Conservation (phyloP, 495 filamentous ascomycete genomes). For the Xylaria bambusicola region DNA sequence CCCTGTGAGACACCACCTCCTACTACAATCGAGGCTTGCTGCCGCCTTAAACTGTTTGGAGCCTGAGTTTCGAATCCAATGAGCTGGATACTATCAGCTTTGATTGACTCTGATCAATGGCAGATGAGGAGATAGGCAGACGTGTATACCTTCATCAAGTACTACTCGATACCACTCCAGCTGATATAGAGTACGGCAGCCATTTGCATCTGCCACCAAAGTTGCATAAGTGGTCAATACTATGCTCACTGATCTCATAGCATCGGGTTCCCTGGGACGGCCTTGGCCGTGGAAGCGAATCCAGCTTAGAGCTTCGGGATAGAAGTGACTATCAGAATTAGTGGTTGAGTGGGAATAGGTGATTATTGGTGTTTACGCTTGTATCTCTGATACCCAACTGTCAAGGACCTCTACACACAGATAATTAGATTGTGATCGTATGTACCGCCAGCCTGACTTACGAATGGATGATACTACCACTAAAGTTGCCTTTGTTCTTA, state of each 20-base stretch:
- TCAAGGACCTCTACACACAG: slow-evolving; percentile 3
- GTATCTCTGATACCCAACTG: slow-evolving; percentile 1
- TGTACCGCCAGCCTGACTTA: not conserved
- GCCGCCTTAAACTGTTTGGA: slow-evolving; percentile 68
- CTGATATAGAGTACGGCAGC: slow-evolving; percentile 55
- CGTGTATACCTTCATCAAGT: slow-evolving; percentile 44
- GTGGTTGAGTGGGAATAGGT: not conserved
- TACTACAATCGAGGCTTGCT: slow-evolving; percentile 60
- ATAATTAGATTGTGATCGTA: not conserved
- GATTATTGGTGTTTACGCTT: not conserved
- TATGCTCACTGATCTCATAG: not conserved
- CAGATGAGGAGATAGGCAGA: not conserved
- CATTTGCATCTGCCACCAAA: slow-evolving; percentile 28
- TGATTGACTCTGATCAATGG: not conserved
- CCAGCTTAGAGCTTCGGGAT: not conserved
- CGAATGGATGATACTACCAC: slow-evolving; percentile 4
- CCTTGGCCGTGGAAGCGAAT: slow-evolving; percentile 1
- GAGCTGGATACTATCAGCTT: slow-evolving; percentile 44
- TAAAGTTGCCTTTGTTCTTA: not conserved
- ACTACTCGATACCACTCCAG: slow-evolving; percentile 83
- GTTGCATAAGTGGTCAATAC: slow-evolving; percentile 10
- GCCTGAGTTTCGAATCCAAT: slow-evolving; percentile 71
- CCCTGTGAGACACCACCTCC: slow-evolving; percentile 81
- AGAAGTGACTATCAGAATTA: slow-evolving; percentile 7
- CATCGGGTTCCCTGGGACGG: not conserved